Evolutionary conservation across 2,329 filamentous ascomycete species (phyloP), one percentile per base, ranked within the genome.

Genomic region (Rhinocladiella similis): DNA sequence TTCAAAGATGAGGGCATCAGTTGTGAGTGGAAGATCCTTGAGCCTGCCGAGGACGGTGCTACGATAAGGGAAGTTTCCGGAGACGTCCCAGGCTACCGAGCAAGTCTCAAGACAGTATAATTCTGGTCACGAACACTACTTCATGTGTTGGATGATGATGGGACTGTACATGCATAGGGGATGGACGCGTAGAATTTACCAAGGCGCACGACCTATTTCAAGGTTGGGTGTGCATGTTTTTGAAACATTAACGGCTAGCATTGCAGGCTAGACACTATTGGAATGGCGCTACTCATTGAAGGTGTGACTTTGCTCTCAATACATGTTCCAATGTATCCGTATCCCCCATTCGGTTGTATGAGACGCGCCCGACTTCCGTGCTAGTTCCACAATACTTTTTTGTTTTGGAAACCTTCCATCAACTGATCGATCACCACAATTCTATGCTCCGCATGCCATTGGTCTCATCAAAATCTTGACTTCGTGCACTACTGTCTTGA

Each of bases 21-120:
- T 25, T 97, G 92, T 75, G 79, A 86, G 63, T 97, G 92, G 91
- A 88, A 89, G 73, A 74, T 97, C 39, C 79, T 99, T 42, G 89
- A 96, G 74, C 92, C 91, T 7, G 93, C 93, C 0, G 85, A 94
- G 67, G 91, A 72, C 22, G 77, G 76, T 16, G 70, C 76, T 3
- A 73, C 70, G 5, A 73, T 78, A 22, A 52, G 64, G 41, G 61
- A 65, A 41, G 52, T 62, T 19, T 36, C 57, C 3, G 60, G 56
- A 6, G 53, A 63, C 27, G 50, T 60, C n/a, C 42, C 43, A 16
- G 47, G 35, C 14, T 56, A 60, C 48, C 39, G 50, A 50, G 39
- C 29, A 33, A 33, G 39, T 13, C 19, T 36, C 20, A n/a, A 19
- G 35, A 41, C 10, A 47, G 19, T 7, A 47, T 50, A 39, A 12